Conservation (phyloP, 345 rosid genomes). For the Raphanus raphanistrum region DNA sequence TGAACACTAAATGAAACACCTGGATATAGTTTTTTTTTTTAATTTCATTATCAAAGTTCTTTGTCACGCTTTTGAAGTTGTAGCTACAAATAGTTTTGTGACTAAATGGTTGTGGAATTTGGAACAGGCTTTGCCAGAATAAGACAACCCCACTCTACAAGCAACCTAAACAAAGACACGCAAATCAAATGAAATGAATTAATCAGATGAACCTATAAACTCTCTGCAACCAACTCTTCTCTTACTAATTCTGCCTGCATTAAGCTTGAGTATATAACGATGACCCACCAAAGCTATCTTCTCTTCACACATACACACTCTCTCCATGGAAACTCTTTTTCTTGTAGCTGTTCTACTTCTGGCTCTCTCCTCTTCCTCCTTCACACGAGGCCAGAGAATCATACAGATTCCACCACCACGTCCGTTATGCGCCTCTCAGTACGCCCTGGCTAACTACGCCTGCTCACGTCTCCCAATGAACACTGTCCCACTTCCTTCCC, state of each 20-base stretch:
- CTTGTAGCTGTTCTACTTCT: slow-evolving; percentile 19
- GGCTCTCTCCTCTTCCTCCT: slow-evolving; percentile 9
- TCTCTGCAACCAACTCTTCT: slow-evolving; percentile 16
- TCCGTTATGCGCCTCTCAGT: slow-evolving; percentile 72
- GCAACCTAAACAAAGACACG: slow-evolving; percentile 38
- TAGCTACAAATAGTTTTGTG: not conserved
- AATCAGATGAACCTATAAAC: slow-evolving; percentile 23
- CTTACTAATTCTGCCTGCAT: slow-evolving; percentile 8
- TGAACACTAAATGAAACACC: too few relatives aligned
- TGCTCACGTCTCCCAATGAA: slow-evolving; percentile 48
- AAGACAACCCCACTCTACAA: slow-evolving; percentile 23
- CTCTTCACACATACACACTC: slow-evolving; percentile 19
- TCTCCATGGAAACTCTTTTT: slow-evolving; percentile 29
- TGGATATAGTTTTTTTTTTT: too few relatives aligned
- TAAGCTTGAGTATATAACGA: slow-evolving; percentile 18
- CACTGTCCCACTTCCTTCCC: slow-evolving; percentile 34
- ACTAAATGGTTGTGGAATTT: slow-evolving; percentile 1
- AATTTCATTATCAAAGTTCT: not conserved
- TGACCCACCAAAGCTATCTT: slow-evolving; percentile 22
- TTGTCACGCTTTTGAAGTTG: slow-evolving; percentile 28
- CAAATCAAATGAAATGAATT: slow-evolving; percentile 21
- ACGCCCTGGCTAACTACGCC: slow-evolving; percentile 63
- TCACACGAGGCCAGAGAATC: slow-evolving; percentile 30
- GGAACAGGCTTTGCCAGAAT: slow-evolving; percentile 4
- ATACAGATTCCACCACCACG: slow-evolving; percentile 40